Conservation (phyloP, 2,329 filamentous ascomycete species). For the Endothia cerciana region DNA sequence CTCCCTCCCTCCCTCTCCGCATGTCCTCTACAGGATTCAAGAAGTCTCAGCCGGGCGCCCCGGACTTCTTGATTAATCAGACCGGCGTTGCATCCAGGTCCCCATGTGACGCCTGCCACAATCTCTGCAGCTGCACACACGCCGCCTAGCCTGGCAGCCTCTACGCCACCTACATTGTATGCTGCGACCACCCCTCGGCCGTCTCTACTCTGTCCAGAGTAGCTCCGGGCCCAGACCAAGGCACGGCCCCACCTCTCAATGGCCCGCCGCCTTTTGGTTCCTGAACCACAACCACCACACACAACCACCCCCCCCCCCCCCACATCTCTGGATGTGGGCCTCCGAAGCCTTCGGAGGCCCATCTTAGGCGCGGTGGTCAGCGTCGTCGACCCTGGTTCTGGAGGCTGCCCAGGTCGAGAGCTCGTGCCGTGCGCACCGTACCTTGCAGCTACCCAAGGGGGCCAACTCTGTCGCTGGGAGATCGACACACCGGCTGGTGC, state of each 20-base stretch:
- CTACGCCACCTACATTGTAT: not conserved
- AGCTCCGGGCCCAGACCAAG: conserved; percentile 1
- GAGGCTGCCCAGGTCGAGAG: not conserved
- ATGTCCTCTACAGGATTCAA: too few relatives aligned
- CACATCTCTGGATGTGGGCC: not conserved
- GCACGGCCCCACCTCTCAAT: not conserved
- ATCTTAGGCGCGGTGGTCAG: not conserved
- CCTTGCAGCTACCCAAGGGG: not conserved
- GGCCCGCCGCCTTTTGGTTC: conserved; percentile 5
- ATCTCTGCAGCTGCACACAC: not conserved
- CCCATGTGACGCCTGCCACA: conserved; percentile 4
- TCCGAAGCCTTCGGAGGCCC: not conserved
- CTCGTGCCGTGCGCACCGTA: not conserved
- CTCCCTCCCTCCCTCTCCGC: not conserved
- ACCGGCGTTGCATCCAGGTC: conserved; percentile 2
- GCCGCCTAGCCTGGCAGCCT: conserved; percentile 2
- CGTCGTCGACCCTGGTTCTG: not conserved
- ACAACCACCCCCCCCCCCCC: not conserved
- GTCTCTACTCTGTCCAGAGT: conserved; percentile 7
- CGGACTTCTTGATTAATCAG: not conserved
- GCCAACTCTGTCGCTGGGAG: not conserved
- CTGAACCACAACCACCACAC: not conserved
- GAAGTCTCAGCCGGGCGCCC: not conserved
- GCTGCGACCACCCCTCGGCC: conserved; percentile 10
- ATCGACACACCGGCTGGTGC: not conserved